phyloP scores from a whole-genome alignment of 768 basidiomycete species.

The Tricholoma bakamatsutake region DNA sequence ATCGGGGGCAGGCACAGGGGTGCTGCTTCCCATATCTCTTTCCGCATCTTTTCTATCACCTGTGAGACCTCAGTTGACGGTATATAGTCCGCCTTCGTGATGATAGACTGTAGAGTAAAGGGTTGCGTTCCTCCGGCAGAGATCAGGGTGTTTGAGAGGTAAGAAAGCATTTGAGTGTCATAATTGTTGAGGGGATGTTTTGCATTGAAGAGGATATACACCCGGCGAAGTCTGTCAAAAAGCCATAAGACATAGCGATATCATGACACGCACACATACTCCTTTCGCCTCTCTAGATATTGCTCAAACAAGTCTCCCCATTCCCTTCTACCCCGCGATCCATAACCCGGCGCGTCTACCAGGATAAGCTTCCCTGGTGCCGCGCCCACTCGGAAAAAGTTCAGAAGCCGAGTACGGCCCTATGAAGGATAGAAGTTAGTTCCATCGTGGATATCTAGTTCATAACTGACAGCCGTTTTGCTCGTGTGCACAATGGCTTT shows the following conservation, averaged over 20 bases:
- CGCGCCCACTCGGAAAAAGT: slow-evolving; percentile 65
- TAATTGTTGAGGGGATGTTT: slow-evolving; percentile 52
- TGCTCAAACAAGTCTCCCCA: slow-evolving; percentile 70
- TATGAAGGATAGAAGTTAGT: slow-evolving; percentile 18
- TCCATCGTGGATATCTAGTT: not conserved
- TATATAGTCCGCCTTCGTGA: slow-evolving; percentile 65
- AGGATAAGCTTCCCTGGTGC: slow-evolving; percentile 55
- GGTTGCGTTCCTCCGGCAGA: slow-evolving; percentile 30
- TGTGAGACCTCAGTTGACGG: slow-evolving; percentile 25
- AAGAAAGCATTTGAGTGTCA: slow-evolving; percentile 58
- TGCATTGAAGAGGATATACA: slow-evolving; percentile 68
- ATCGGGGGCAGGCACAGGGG: slow-evolving; percentile 66
- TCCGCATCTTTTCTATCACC: slow-evolving; percentile 36
- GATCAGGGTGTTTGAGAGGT: slow-evolving; percentile 39
- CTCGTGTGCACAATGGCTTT: slow-evolving; percentile 55
- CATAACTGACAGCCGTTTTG: slow-evolving; percentile 59
- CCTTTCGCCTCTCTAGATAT: slow-evolving; percentile 53
- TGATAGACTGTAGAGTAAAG: slow-evolving; percentile 64
- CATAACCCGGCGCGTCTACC: slow-evolving; percentile 82
- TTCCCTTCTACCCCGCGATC: slow-evolving; percentile 62
- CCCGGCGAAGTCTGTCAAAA: slow-evolving; percentile 50
- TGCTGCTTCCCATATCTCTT: slow-evolving; percentile 46
- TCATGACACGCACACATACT: slow-evolving; percentile 36
- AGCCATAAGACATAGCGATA: slow-evolving; percentile 1
- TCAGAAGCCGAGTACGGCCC: slow-evolving; percentile 69